These are phyloP conservation scores for Fraxinus sp. DNA, from an alignment of 305 asterid genomes.

Conservation along the genomic window DNA sequence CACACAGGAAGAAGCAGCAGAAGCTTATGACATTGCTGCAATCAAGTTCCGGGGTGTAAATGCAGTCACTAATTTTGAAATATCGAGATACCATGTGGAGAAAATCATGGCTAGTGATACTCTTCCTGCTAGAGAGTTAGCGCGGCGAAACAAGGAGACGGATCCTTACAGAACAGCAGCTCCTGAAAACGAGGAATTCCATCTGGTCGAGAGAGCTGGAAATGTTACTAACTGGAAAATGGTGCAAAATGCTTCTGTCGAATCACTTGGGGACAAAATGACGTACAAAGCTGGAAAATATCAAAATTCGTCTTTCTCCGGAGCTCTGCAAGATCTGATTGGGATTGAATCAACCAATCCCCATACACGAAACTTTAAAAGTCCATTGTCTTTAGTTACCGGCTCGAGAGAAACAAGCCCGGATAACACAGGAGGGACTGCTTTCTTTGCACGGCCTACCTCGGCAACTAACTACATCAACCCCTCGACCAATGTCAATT, in stretches of 20 bases:
- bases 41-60: conserved; percentile 77
- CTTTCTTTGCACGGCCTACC: neutral
- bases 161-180: neutral
- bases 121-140: conserved; percentile 60
- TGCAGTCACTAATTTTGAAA: conserved; percentile 83
- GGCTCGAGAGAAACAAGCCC: conserved; percentile 54
- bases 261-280: conserved; percentile 13
- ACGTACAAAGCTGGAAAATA: conserved; percentile 40
- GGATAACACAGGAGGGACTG: conserved; percentile 34
- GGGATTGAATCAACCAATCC: conserved; percentile 16
- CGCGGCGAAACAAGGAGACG: conserved; percentile 50
- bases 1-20: conserved; percentile 93
- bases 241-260: conserved; percentile 9
- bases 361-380: conserved; percentile 44
- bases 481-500: conserved; percentile 7
- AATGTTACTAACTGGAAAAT: neutral
- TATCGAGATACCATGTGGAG: conserved; percentile 65
- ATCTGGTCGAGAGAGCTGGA: neutral
- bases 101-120: conserved; percentile 76
- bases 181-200: neutral
- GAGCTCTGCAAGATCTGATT: conserved; percentile 38
- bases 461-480: conserved; percentile 6
- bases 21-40: conserved; percentile 90
- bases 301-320: conserved; percentile 17
- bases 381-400: conserved; percentile 55